Percentiles rank a stretch among this genome's conserved stretches.
Evolutionary conservation across 2,329 filamentous ascomycete genomes (phyloP).

Genomic region (Pseudogymnoascus sp.): DNA sequence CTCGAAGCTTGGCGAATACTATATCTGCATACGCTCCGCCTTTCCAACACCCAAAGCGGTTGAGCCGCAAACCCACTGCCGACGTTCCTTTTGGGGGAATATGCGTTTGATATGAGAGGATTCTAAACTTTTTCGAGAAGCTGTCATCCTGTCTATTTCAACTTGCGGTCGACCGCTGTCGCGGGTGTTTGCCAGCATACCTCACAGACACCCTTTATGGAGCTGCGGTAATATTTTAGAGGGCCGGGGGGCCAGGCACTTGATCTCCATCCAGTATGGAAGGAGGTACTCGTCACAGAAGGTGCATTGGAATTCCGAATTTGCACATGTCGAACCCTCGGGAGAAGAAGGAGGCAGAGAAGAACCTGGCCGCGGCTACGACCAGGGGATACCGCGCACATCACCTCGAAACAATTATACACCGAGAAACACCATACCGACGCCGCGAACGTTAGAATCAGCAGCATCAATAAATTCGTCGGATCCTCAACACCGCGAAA

Average conservation of each 20-base stretch:
- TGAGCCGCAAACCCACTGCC: conserved; percentile 12
- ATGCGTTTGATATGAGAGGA: conserved; percentile 28
- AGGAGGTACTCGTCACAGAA: conserved; percentile 16
- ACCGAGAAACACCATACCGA: neutral
- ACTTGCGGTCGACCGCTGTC: conserved; percentile 31
- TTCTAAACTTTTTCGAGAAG: conserved; percentile 24
- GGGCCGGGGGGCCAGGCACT: conserved; percentile 34
- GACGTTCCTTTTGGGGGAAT: conserved; percentile 18
- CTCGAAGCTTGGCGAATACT: conserved; percentile 1
- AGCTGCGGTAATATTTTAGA: conserved; percentile 30
- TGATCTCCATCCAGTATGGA: conserved; percentile 15
- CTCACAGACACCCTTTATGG: conserved; percentile 32
- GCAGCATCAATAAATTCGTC: neutral
- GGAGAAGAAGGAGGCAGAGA: neutral
- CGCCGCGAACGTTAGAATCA: neutral
- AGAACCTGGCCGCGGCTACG: conserved; percentile 1
- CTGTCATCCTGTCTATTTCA: conserved; percentile 37
- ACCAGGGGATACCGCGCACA: neutral
- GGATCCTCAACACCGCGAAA: neutral
- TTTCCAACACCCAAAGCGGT: conserved; percentile 6
- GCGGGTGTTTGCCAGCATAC: conserved; percentile 37
- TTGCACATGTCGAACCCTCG: conserved; percentile 3
- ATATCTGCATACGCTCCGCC: neutral
- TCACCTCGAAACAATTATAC: neutral
- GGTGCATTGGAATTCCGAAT: conserved; percentile 1